phyloP scores from a whole-genome alignment of 208 protist genomes.

The Endotrypanum monterogeii region DNA sequence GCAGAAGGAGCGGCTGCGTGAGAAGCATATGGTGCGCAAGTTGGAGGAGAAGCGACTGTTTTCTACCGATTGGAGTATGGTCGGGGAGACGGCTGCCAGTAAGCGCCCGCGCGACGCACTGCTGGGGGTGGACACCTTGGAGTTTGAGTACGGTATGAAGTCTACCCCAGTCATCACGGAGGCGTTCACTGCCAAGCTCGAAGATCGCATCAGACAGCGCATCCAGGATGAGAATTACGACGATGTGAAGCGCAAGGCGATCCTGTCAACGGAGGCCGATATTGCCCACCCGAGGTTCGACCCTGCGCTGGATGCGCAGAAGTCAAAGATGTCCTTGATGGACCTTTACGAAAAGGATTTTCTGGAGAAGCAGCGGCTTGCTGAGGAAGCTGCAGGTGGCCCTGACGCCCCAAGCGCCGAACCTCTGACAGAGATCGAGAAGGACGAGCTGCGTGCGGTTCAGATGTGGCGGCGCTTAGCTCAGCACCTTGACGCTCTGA shows the following conservation, averaged over 20 bases:
- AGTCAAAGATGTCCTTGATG: constrained; percentile 90
- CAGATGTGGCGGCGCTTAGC: constrained; percentile 91
- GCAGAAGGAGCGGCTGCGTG: constrained; percentile 70
- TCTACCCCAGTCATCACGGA: constrained; percentile 86
- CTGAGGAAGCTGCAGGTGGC: constrained; percentile 55
- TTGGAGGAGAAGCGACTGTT: constrained; percentile 85
- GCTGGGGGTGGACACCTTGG: constrained; percentile 77
- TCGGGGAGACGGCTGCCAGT: constrained; percentile 72
- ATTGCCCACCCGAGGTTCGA: constrained; percentile 62
- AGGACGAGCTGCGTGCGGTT: constrained; percentile 89
- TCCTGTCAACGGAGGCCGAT: constrained; percentile 62
- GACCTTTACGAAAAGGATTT: constrained; percentile 94
- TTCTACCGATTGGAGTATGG: constrained; percentile 83
- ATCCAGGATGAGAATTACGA: constrained; percentile 80
- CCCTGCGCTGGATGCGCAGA: constrained; percentile 71
- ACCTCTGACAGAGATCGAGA: constrained; percentile 89
- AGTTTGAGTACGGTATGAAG: constrained; percentile 92
- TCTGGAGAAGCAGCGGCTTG: constrained; percentile 68
- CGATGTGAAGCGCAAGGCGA: constrained; percentile 67
- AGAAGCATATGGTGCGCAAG: constrained; percentile 59
- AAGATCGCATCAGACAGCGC: constrained; percentile 89
- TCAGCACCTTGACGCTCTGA: constrained; percentile 90
- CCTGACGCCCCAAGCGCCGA: constrained; percentile 51
- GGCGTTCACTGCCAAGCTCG: constrained; percentile 78
- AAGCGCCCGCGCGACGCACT: constrained; percentile 85